Percentiles rank a stretch among this genome's conserved stretches.
phyloP scores from a whole-genome alignment of 257 asterid genomes.

The Jacaranda mimosifolia region DNA sequence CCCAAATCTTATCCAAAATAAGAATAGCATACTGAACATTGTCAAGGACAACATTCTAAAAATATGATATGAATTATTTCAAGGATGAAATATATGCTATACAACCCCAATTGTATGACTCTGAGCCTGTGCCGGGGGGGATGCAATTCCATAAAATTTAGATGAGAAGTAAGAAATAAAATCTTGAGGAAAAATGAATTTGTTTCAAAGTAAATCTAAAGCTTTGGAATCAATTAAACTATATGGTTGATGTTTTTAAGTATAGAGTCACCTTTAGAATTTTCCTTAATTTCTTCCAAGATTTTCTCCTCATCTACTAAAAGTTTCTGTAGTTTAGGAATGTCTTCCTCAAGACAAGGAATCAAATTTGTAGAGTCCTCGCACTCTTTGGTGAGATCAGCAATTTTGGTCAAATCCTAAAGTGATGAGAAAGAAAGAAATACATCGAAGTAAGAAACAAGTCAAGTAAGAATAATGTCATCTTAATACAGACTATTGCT shows the following conservation, averaged over 20 bases:
- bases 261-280: constrained; percentile 65
- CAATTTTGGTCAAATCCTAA: constrained; percentile 79
- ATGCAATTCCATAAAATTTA: background rate
- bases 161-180: too few relatives aligned
- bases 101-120: background rate
- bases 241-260: constrained; percentile 8
- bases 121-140: background rate
- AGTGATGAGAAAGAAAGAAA: constrained; percentile 8
- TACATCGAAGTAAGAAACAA: background rate
- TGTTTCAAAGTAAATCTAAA: background rate
- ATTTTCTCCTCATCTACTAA: constrained; percentile 77
- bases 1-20: background rate
- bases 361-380: constrained; percentile 80
- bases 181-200: too few relatives aligned
- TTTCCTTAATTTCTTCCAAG: constrained; percentile 81
- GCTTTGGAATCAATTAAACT: too few relatives aligned
- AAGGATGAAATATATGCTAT: background rate
- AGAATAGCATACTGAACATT: background rate
- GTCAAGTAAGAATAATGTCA: background rate
- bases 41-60: constrained; percentile 8
- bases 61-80: background rate
- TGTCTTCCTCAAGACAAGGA: constrained; percentile 81
- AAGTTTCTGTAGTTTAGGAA: constrained; percentile 71
- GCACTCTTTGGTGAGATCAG: constrained; percentile 69
- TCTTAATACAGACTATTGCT: constrained; percentile 1